These are phyloP conservation scores for Pistacia atlantica DNA, from an alignment of 345 rosid genomes.

Conservation along the genomic window DNA sequence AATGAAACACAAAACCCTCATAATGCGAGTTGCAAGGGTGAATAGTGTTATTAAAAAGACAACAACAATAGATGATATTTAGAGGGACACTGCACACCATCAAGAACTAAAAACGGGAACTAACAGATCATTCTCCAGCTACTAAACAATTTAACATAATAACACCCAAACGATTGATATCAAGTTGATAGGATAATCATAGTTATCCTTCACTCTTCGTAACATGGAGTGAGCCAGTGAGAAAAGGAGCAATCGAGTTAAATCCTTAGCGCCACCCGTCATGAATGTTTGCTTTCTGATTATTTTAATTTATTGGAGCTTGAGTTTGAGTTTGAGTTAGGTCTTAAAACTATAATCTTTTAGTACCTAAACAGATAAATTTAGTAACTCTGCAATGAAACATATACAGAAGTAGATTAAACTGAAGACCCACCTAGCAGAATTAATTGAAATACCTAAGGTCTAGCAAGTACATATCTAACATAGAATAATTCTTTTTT, in stretches of 20 bases:
- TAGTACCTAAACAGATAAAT: neutral
- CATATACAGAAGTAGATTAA: neutral
- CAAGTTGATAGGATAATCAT: neutral
- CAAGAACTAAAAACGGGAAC: neutral
- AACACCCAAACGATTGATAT: neutral
- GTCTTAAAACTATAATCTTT: neutral
- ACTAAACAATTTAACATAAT: neutral
- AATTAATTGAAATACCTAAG: neutral
- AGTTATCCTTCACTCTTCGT: neutral
- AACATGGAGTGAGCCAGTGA: neutral
- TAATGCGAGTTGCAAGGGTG: no score
- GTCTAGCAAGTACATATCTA: no score
- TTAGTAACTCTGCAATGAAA: neutral
- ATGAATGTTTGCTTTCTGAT: no score
- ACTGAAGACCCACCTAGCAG: neutral
- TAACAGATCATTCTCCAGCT: neutral
- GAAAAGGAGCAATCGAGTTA: neutral
- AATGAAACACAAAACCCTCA: neutral
- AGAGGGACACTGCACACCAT: neutral
- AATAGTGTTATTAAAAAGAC: no score
- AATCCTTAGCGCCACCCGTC: neutral
- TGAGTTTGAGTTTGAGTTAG: neutral
- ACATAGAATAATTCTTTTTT: no score
- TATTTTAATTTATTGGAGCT: no score
- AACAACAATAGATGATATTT: neutral